Base-by-base conservation (phyloP, 306 rosid species). In the Fragaria nilgerrensis region DNA sequence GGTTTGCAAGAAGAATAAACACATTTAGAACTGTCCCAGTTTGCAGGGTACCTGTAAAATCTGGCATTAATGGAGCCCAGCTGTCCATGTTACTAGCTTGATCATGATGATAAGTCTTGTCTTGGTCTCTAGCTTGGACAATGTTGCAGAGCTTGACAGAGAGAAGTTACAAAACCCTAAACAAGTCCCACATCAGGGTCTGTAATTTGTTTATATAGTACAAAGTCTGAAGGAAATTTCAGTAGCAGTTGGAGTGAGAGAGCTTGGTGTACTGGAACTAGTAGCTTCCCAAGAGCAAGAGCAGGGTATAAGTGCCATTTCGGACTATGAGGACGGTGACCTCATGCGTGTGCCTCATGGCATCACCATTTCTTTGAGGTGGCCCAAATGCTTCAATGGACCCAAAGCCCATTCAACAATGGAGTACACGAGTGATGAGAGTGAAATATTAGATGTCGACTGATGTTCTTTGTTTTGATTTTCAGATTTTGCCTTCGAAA, bases 1-100 rank as follows among this genome's bases (percentile, higher is more conserved):
- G 77, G 56, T 43, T 77, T 55, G 73, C 69, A 75, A 70, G 64
- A 59, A 65, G 27, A 72, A 61, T 23, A 75, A 82, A 76, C 68
- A 7, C 65, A 73, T 72, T 68, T 73, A 62, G 80, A 85, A 78
- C 76, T 83, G 90, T 82, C 81, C 32, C 83, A 87, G 85, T 84
- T 85, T 83, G 89, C 77, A 77, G 89, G 81, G 89, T 83, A 87
- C 89, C 89, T 77, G 77, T 78, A 78, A 82, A 68, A 84, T 82
- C 84, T 41, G 84, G 55, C 67, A 83, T 81, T 65, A 76, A 74
- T 55, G 85, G 74, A 77, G 80, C 79, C 75, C 80, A 76, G 78
- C 56, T 68, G 81, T 69, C 79, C 63, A 56, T 22, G 16, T 22
- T 56, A 56, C 73, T 77, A 56, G 71, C 76, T 29, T 47, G 84